A percentile compares a stretch with the other conserved stretches of the same genome.
These are phyloP conservation scores for Ganoderma boninense DNA, from an alignment of 1,284 basidiomycete species.

Conservation along the genomic window DNA sequence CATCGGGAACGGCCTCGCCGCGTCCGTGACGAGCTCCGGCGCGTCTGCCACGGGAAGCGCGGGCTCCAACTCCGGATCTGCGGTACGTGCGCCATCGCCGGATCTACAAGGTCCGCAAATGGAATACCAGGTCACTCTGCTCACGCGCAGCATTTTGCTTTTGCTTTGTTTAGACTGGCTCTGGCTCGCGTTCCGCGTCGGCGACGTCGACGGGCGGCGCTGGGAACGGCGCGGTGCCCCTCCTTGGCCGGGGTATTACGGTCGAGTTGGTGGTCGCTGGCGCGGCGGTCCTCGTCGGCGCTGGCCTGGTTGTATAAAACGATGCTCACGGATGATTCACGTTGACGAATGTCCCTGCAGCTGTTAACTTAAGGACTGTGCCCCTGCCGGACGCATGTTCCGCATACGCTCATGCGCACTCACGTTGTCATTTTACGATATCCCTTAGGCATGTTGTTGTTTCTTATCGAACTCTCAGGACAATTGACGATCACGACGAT, in stretches of 20 bases:
- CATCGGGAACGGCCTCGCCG: constrained; percentile 50
- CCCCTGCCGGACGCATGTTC: not conserved
- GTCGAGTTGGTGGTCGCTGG: constrained; percentile 21
- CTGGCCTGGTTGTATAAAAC: constrained; percentile 21
- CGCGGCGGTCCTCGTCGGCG: constrained; percentile 26
- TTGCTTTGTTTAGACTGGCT: constrained; percentile 2
- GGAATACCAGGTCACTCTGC: not conserved
- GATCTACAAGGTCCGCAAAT: not conserved
- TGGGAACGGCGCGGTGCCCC: constrained; percentile 24
- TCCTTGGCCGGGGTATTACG: constrained; percentile 4
- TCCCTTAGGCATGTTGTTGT: not conserved
- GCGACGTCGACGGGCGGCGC: constrained; percentile 3
- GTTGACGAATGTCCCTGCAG: not conserved
- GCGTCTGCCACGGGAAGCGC: not conserved
- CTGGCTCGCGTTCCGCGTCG: constrained; percentile 9
- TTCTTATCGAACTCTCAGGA: not conserved
- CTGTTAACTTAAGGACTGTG: not conserved
- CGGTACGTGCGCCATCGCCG: not conserved
- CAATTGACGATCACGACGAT: not conserved
- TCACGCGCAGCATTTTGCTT: not conserved
- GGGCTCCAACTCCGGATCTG: not conserved
- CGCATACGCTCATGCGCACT: not conserved
- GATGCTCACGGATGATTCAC: not conserved
- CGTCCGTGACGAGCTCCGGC: constrained; percentile 1
- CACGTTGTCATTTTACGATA: not conserved